Percentiles rank a stretch among this genome's conserved stretches.
phyloP scores from a whole-genome alignment of 2,329 filamentous ascomycete species.

The Cladosporium sp. region DNA sequence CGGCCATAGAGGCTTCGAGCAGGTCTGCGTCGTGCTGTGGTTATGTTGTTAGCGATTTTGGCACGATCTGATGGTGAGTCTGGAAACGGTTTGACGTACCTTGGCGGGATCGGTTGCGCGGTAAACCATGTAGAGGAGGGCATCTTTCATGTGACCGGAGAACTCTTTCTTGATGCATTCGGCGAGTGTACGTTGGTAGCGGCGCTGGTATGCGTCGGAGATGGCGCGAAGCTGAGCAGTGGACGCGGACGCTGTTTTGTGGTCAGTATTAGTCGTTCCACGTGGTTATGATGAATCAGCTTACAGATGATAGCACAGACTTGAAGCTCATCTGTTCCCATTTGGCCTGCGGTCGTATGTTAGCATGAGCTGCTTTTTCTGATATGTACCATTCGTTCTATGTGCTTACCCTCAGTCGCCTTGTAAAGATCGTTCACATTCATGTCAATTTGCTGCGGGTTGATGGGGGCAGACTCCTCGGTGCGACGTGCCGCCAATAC shows the following conservation, averaged over 20 bases:
- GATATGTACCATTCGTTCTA: background rate
- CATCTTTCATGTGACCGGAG: conserved; percentile 86
- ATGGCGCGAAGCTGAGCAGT: conserved; percentile 84
- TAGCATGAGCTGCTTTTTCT: background rate
- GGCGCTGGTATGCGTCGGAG: conserved; percentile 66
- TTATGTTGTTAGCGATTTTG: background rate
- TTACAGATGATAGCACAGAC: conserved; percentile 68
- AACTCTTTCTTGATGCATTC: conserved; percentile 77
- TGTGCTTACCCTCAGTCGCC: conserved; percentile 55
- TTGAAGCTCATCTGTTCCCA: conserved; percentile 63
- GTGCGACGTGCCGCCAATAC: conserved; percentile 69
- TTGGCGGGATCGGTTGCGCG: conserved; percentile 72
- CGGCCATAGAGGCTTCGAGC: conserved; percentile 84
- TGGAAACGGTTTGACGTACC: background rate
- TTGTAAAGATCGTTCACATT: conserved; percentile 74
- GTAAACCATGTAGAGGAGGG: conserved; percentile 73
- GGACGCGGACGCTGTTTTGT: conserved; percentile 54
- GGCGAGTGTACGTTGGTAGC: conserved; percentile 67
- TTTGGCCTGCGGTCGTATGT: conserved; percentile 42
- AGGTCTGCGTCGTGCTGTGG: conserved; percentile 65
- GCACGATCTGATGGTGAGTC: background rate
- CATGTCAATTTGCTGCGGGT: conserved; percentile 67
- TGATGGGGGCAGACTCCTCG: conserved; percentile 72
- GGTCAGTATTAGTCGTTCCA: background rate
- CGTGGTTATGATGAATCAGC: conserved; percentile 23